A percentile compares a stretch with the other conserved stretches of the same genome.
phyloP scores from a whole-genome alignment of 345 rosid species.

The Eucalyptus fibrosa region DNA sequence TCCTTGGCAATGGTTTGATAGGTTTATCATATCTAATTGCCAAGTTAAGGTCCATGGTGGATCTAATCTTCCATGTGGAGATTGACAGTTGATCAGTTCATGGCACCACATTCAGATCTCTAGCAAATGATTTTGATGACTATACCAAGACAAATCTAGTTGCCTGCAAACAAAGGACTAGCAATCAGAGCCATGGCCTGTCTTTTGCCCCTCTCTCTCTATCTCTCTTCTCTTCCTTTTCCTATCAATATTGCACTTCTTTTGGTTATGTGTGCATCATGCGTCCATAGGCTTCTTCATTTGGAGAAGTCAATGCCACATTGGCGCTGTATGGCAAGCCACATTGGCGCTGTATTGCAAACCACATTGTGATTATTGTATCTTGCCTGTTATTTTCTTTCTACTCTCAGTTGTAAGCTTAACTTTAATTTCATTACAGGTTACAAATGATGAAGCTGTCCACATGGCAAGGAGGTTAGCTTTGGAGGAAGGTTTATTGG shows the following conservation, averaged over 20 bases:
- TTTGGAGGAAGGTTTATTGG: conserved; percentile 91
- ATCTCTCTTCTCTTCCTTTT: neutral
- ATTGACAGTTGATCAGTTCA: neutral
- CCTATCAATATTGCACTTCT: neutral
- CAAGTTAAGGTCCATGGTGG: neutral
- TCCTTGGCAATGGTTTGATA: neutral
- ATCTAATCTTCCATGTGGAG: neutral
- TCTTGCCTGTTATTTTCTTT: neutral
- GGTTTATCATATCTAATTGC: neutral
- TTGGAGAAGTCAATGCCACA: neutral
- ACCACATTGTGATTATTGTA: neutral
- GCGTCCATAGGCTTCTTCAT: neutral
- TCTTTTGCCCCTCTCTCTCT: neutral
- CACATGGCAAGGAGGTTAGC: conserved; percentile 90
- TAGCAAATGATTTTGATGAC: neutral
- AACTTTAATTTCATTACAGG: conserved; percentile 11
- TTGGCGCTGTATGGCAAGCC: neutral
- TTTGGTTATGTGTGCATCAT: neutral
- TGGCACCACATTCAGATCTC: neutral
- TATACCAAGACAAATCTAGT: neutral
- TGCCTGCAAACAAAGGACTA: neutral
- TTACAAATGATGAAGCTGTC: conserved; percentile 71
- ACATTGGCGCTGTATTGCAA: neutral
- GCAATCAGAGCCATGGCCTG: neutral
- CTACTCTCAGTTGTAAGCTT: neutral